phyloP scores from a whole-genome alignment of 306 rosid species.

The Castanea sativa region DNA sequence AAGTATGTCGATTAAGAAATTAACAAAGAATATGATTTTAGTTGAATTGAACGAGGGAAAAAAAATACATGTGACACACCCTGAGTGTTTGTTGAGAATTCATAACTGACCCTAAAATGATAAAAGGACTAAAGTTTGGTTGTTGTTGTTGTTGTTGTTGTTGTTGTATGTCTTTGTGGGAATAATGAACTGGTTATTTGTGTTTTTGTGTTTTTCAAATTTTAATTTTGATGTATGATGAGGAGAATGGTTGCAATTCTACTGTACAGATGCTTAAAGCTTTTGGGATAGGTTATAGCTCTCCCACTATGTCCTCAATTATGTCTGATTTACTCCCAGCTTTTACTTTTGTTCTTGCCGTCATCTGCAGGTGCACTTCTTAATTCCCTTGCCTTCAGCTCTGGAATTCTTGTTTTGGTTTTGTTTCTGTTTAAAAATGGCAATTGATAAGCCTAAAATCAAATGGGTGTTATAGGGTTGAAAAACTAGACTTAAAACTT shows the following conservation, averaged over 20 bases:
- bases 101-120: no score
- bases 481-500: conserved; percentile 3
- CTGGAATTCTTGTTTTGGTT: not conserved
- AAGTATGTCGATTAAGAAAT: no score
- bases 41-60: no score
- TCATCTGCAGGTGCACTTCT: conserved; percentile 2
- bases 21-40: no score
- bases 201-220: not conserved
- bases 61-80: no score
- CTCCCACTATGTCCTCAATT: conserved; percentile 21
- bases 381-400: not conserved
- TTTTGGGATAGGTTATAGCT: conserved; percentile 16
- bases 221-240: not conserved
- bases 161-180: no score
- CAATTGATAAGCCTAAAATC: not conserved
- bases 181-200: not conserved
- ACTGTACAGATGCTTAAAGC: not conserved
- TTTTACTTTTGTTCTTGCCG: conserved; percentile 17
- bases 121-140: no score
- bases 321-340: conserved; percentile 18
- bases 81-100: no score
- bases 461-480: conserved; percentile 3
- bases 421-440: not conserved
- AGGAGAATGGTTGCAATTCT: not conserved
- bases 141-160: no score